Conservation (phyloP, 768 basidiomycete species). For the Collybiopsis confluens region DNA sequence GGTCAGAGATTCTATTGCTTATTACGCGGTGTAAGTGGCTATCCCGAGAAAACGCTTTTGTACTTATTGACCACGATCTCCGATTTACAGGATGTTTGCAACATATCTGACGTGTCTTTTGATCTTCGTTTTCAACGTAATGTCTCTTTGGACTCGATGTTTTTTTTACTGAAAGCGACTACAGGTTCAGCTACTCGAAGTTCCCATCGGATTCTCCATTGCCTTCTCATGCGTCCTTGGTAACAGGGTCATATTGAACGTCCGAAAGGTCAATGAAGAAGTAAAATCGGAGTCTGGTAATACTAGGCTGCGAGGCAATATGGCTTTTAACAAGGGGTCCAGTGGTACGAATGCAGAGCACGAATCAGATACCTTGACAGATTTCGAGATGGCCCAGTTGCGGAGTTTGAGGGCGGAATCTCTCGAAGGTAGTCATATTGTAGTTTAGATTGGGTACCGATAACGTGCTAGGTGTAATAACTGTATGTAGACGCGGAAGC, state of each 20-base stretch:
- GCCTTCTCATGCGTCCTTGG: conserved; percentile 55
- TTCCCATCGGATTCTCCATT: conserved; percentile 54
- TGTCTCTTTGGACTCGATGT: conserved; percentile 11
- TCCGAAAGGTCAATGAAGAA: conserved; percentile 35
- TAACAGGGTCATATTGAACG: conserved; percentile 54
- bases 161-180: background rate
- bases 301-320: background rate
- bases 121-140: conserved; percentile 33
- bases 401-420: conserved; percentile 25
- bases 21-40: conserved; percentile 48
- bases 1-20: conserved; percentile 52
- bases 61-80: no score
- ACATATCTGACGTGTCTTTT: conserved; percentile 51
- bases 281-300: background rate
- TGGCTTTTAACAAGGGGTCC: background rate
- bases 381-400: conserved; percentile 30
- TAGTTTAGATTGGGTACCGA: background rate
- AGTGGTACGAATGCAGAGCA: background rate
- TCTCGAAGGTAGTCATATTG: background rate
- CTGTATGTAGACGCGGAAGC: no score
- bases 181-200: conserved; percentile 40
- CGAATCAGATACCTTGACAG: conserved; percentile 15
- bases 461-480: no score
- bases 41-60: background rate
- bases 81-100: conserved; percentile 48